Evolutionary conservation across 1,139 yeast genomes (phyloP).

Genomic region (Kodamaea anthophila): DNA sequence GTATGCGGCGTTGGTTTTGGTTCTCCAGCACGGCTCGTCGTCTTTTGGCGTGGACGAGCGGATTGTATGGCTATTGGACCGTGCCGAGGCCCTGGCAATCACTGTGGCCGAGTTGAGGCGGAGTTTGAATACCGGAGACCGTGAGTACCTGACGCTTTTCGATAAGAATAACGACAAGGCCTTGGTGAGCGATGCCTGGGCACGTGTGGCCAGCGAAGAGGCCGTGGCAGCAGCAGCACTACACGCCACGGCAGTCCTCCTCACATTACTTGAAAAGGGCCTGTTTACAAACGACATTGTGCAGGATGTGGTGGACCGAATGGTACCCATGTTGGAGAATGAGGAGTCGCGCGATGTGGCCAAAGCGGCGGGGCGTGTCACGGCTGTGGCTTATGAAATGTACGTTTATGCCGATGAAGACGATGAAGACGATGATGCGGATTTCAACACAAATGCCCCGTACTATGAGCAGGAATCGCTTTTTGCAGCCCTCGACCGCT

Average conservation of each 20-base stretch:
- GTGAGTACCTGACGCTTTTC: constrained; percentile 40
- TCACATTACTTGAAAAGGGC: constrained; percentile 38
- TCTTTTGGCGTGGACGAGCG: constrained; percentile 46
- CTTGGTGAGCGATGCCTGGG: constrained; percentile 31
- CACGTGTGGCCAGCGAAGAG: constrained; percentile 29
- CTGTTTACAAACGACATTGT: constrained; percentile 38
- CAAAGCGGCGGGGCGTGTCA: constrained; percentile 53
- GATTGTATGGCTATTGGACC: constrained; percentile 37
- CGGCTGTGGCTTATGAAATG: constrained; percentile 58
- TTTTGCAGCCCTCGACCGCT: constrained; percentile 35
- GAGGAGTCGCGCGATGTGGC: constrained; percentile 37
- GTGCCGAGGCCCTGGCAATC: constrained; percentile 39
- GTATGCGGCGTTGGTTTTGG: constrained; percentile 36
- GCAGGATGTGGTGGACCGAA: constrained; percentile 31
- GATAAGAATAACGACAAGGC: constrained; percentile 34
- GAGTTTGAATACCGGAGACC: constrained; percentile 34
- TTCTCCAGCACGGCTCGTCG: constrained; percentile 44
- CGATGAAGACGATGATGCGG: constrained; percentile 24
- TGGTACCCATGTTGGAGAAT: constrained; percentile 37
- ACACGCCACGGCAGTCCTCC: constrained; percentile 43
- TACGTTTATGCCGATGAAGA: constrained; percentile 38
- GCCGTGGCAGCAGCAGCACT: constrained; percentile 38
- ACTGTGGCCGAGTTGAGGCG: constrained; percentile 30
- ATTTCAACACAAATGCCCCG: constrained; percentile 45
- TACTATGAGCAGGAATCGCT: constrained; percentile 54